Conservation (phyloP, 768 basidiomycete genomes). For the Lyophyllum atratum region DNA sequence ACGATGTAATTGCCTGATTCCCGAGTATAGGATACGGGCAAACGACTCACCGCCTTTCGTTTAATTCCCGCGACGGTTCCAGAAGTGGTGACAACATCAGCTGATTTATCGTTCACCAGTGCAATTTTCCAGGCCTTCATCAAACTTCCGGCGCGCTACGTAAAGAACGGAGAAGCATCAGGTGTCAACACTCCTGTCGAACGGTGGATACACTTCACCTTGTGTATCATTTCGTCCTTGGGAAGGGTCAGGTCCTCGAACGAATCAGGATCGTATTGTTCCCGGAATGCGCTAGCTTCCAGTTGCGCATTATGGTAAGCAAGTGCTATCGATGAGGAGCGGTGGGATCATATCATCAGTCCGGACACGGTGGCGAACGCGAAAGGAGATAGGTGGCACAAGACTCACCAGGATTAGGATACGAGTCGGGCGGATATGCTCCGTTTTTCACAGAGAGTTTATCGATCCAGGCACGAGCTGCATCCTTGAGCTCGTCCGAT, state of each 20-base stretch:
- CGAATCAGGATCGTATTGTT: constrained; percentile 76
- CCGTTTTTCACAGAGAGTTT: constrained; percentile 80
- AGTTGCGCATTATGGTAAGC: constrained; percentile 89
- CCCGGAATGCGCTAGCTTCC: constrained; percentile 90
- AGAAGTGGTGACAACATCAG: constrained; percentile 46
- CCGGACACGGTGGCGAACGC: not conserved
- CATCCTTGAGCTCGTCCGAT: constrained; percentile 62
- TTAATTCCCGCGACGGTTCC: constrained; percentile 49
- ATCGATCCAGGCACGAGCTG: constrained; percentile 73
- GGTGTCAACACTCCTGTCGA: constrained; percentile 27
- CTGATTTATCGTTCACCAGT: constrained; percentile 64
- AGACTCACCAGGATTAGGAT: constrained; percentile 84
- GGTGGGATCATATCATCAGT: not conserved
- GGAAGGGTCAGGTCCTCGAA: constrained; percentile 87
- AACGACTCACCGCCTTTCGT: constrained; percentile 66
- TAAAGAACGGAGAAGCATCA: constrained; percentile 4
- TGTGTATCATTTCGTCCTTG: constrained; percentile 74
- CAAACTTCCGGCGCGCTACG: constrained; percentile 65
- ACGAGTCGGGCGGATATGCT: constrained; percentile 84
- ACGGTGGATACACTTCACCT: constrained; percentile 48
- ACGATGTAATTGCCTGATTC: not conserved
- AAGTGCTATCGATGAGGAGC: constrained; percentile 51
- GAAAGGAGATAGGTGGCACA: constrained; percentile 1
- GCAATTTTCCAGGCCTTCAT: constrained; percentile 73
- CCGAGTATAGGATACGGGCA: constrained; percentile 6